Evolutionary conservation across 208 protist genomes (phyloP).

Genomic region (Spongospora subterranea): DNA sequence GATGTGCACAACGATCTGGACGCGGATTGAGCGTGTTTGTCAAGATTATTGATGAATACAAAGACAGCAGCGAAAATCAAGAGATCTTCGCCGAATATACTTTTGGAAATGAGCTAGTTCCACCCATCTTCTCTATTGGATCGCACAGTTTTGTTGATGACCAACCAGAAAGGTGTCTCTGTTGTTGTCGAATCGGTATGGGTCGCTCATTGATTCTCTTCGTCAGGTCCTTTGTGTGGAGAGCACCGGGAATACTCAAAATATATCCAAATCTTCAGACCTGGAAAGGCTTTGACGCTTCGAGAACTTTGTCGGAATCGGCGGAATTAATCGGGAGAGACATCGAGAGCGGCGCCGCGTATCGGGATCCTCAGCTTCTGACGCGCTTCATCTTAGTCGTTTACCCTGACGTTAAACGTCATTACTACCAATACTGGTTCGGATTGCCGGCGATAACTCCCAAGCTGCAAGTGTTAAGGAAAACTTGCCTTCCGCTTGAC

Average conservation of each 20-base stretch:
- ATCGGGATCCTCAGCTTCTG: conserved; percentile 74
- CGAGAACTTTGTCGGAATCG: neutral
- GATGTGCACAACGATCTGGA: neutral
- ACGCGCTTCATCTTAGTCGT: conserved; percentile 81
- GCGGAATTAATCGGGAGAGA: conserved; percentile 72
- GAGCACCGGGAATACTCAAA: neutral
- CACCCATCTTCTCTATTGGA: neutral
- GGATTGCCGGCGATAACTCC: conserved; percentile 84
- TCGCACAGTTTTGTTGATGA: neutral
- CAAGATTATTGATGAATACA: neutral
- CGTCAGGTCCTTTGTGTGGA: neutral
- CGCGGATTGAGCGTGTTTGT: neutral
- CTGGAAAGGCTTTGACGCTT: neutral
- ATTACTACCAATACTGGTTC: conserved; percentile 90
- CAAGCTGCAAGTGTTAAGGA: conserved; percentile 58
- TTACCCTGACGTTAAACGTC: conserved; percentile 91
- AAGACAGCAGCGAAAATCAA: neutral
- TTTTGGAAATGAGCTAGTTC: neutral
- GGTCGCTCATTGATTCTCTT: neutral
- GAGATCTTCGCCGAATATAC: neutral
- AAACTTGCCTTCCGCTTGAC: neutral
- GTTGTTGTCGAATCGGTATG: neutral
- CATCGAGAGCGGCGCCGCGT: conserved; percentile 71
- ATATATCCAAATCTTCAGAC: neutral
- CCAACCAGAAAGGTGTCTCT: neutral